These are phyloP conservation scores for Inga leiocalycina DNA, from an alignment of 306 rosid species.

Conservation along the genomic window DNA sequence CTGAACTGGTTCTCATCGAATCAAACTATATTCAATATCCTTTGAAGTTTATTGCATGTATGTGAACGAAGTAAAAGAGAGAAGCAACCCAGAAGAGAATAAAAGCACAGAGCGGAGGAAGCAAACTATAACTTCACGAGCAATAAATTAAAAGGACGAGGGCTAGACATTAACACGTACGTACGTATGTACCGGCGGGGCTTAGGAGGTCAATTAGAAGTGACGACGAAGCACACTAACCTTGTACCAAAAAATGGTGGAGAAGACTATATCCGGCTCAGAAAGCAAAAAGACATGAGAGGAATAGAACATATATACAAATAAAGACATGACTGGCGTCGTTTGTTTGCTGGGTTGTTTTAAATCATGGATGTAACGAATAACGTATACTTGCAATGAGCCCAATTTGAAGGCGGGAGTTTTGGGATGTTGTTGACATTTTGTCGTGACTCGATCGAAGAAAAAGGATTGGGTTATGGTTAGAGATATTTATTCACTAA, in stretches of 20 bases:
- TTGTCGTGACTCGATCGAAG: not conserved
- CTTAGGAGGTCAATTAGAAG: not conserved
- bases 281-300: no score
- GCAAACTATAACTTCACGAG: not conserved
- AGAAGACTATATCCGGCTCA: no score
- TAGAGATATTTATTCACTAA: not conserved
- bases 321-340: not conserved
- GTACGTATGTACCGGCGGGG: not conserved
- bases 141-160: not conserved
- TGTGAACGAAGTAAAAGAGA: not conserved
- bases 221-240: not conserved
- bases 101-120: not conserved
- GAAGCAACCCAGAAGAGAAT: not conserved
- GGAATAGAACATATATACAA: no score
- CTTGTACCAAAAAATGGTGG: not conserved
- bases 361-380: not conserved
- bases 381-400: not conserved
- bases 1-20: not conserved
- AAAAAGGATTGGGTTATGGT: not conserved
- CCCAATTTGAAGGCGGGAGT: no score
- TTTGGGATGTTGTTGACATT: no score
- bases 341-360: not conserved
- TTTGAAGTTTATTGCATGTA: not conserved
- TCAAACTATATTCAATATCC: not conserved
- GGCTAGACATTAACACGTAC: not conserved